Percentiles rank a stretch among this genome's conserved stretches.
Evolutionary conservation across 495 filamentous ascomycete genomes (phyloP).

Genomic region (Xylaria flabelliformis): DNA sequence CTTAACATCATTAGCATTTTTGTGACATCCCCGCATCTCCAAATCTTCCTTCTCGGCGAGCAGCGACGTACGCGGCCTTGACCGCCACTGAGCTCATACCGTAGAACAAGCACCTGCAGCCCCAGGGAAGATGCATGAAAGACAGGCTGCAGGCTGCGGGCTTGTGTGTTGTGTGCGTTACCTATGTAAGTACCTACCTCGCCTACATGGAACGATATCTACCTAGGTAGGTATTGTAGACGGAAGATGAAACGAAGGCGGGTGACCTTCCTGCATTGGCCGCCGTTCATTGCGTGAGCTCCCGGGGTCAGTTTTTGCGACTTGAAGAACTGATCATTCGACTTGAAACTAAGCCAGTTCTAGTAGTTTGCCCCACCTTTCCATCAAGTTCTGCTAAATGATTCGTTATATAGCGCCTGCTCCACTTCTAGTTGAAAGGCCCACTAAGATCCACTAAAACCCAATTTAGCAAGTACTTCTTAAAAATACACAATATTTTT

Average conservation of each 20-base stretch:
- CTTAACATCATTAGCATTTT: background rate
- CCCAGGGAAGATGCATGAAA: slow-evolving; percentile 8
- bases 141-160: slow-evolving; percentile 2
- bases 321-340: too few species aligned
- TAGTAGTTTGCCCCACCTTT: too few species aligned
- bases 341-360: too few species aligned
- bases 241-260: slow-evolving; percentile 17
- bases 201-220: background rate
- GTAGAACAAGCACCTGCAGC: slow-evolving; percentile 7
- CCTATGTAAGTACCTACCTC: background rate
- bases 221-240: background rate
- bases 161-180: slow-evolving; percentile 6
- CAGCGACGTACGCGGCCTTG: background rate
- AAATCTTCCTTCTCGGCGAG: background rate
- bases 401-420: too few species aligned
- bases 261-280: slow-evolving; percentile 7
- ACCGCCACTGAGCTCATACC: slow-evolving; percentile 17
- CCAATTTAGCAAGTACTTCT: too few species aligned
- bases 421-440: too few species aligned
- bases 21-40: background rate
- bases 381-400: too few species aligned
- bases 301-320: too few species aligned
- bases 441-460: too few species aligned
- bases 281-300: background rate
- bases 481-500: too few species aligned